phyloP scores from a whole-genome alignment of 2,329 filamentous ascomycete genomes.

The Fusarium sp. region DNA sequence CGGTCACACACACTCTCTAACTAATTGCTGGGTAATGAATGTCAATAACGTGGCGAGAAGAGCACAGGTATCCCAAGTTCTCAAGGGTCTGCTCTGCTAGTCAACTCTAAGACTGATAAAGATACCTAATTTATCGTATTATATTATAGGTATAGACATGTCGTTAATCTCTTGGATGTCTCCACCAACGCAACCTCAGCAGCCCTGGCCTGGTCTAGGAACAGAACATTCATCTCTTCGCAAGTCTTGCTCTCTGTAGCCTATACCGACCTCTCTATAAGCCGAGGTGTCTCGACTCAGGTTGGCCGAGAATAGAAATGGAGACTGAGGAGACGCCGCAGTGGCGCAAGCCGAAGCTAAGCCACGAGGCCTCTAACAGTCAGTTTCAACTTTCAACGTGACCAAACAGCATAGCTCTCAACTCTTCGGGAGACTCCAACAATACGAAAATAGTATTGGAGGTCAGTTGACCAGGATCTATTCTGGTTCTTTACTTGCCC shows the following conservation, averaged over 20 bases:
- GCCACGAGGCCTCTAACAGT: constrained; percentile 21
- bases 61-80: not conserved
- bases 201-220: not conserved
- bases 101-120: not conserved
- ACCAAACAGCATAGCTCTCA: constrained; percentile 3
- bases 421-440: not conserved
- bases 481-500: not conserved
- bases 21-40: not conserved
- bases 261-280: not conserved
- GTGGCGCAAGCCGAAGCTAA: constrained; percentile 28
- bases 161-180: constrained; percentile 18
- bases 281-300: not conserved
- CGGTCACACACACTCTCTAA: not conserved
- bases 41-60: constrained; percentile 6
- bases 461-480: not conserved
- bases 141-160: not conserved
- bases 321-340: constrained; percentile 15
- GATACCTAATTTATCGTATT: constrained; percentile 17
- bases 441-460: not conserved
- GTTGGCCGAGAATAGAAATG: constrained; percentile 24
- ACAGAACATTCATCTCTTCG: not conserved
- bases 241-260: not conserved
- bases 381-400: constrained; percentile 18
- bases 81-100: not conserved
- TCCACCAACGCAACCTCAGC: constrained; percentile 16